phyloP scores from a whole-genome alignment of 192 early-diverging fungal species.

The Ambispora gerdemannii region DNA sequence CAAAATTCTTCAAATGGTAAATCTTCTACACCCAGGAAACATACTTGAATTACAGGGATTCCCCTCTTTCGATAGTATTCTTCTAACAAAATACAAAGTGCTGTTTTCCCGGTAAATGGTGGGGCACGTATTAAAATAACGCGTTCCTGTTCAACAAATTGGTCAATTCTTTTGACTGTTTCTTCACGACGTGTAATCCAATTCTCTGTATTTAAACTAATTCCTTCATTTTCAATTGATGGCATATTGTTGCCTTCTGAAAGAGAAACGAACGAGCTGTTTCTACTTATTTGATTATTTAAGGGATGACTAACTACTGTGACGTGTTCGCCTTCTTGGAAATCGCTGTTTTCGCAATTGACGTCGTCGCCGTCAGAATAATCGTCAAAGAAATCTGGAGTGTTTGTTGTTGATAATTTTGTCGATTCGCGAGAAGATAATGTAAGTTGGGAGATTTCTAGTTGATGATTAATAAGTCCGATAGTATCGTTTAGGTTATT shows the following conservation, averaged over 20 bases:
- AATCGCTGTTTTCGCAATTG: no score
- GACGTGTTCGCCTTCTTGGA: no score
- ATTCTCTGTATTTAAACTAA: slow-evolving; percentile 11
- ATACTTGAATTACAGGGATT: slow-evolving; percentile 12
- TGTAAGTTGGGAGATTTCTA: neutral
- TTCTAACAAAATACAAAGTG: slow-evolving; percentile 21
- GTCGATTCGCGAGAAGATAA: neutral
- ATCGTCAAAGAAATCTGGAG: no score
- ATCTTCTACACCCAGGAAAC: slow-evolving; percentile 28
- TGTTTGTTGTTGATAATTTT: no score
- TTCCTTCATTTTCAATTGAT: slow-evolving; percentile 25
- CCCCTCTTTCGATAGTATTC: slow-evolving; percentile 14
- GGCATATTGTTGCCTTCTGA: neutral
- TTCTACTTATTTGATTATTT: no score
- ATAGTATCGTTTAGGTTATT: neutral
- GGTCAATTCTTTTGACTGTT: slow-evolving; percentile 11
- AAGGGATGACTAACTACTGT: neutral
- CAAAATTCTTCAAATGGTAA: slow-evolving; percentile 26
- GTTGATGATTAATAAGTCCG: neutral
- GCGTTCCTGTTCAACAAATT: slow-evolving; percentile 22
- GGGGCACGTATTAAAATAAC: slow-evolving; percentile 16
- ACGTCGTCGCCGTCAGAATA: neutral
- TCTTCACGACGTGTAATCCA: slow-evolving; percentile 26
- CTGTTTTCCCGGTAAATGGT: slow-evolving; percentile 28
- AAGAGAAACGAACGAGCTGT: neutral